phyloP scores from a whole-genome alignment of 2,329 filamentous ascomycete species.

The Paraphoma chrysanthemicola region DNA sequence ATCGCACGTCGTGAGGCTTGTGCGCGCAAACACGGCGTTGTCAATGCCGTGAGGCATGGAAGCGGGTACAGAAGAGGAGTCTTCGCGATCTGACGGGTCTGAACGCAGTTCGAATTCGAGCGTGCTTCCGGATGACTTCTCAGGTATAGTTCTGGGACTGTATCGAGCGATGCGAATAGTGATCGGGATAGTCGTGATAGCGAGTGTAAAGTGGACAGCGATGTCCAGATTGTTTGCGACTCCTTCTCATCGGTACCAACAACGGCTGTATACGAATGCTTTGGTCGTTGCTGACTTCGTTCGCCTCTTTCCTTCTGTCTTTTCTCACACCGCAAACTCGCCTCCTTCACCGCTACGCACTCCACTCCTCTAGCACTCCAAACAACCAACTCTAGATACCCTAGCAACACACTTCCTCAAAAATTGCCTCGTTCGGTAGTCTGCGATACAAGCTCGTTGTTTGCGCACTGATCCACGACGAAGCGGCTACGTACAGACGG shows the following conservation, averaged over 20 bases:
- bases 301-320: neutral
- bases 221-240: slow-evolving; percentile 3
- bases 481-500: too few relatives aligned
- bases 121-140: too few relatives aligned
- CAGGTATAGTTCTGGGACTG: too few relatives aligned
- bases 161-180: neutral
- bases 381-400: neutral
- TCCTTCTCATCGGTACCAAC: slow-evolving; percentile 11
- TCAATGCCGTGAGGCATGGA: slow-evolving; percentile 38
- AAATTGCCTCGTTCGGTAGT: slow-evolving; percentile 6
- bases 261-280: neutral
- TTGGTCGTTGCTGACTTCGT: neutral
- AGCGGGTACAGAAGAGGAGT: neutral
- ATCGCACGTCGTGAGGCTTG: slow-evolving; percentile 43
- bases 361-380: neutral
- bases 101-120: too few relatives aligned
- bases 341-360: slow-evolving; percentile 23
- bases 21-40: slow-evolving; percentile 37
- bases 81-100: too few relatives aligned
- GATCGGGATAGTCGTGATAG: neutral
- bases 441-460: slow-evolving; percentile 9
- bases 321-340: slow-evolving; percentile 6
- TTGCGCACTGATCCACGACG: too few relatives aligned
- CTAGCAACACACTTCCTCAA: too few relatives aligned
- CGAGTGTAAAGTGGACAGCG: slow-evolving; percentile 10